Evolutionary conservation across 2,329 filamentous ascomycete genomes (phyloP).

Genomic region (Aspergillus sojae): DNA sequence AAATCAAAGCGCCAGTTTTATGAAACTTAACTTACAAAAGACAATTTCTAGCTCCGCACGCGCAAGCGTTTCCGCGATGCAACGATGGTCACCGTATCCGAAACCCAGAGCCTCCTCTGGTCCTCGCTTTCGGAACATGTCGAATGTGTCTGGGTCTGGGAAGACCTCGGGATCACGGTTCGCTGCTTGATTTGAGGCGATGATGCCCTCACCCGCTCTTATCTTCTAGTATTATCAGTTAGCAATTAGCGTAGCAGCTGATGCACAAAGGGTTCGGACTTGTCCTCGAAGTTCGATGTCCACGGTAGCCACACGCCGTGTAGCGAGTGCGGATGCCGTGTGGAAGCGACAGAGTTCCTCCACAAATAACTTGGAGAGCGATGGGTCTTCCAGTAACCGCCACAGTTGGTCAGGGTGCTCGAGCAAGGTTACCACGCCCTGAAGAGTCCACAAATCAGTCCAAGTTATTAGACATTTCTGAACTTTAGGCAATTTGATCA

Average conservation of each 20-base stretch:
- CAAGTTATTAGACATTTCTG: not conserved
- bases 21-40: not conserved
- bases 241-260: not conserved
- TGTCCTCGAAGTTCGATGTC: not conserved
- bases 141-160: constrained; percentile 7
- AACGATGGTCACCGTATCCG: not conserved
- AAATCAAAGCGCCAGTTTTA: not conserved
- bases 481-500: not conserved
- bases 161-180: constrained; percentile 10
- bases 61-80: not conserved
- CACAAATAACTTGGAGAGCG: not conserved
- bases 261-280: not conserved
- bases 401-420: not conserved
- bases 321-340: not conserved
- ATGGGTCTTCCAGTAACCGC: not conserved
- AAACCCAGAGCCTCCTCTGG: not conserved
- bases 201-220: not conserved
- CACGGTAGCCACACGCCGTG: not conserved
- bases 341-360: not conserved
- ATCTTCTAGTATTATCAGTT: not conserved
- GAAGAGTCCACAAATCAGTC: not conserved
- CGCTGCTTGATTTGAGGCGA: constrained; percentile 6
- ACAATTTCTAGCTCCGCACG: not conserved
- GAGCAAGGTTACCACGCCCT: not conserved
- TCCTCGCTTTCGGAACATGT: constrained; percentile 6